Evolutionary conservation across 805 yeast genomes (phyloP).

Genomic region (Metschnikowia hibisci): DNA sequence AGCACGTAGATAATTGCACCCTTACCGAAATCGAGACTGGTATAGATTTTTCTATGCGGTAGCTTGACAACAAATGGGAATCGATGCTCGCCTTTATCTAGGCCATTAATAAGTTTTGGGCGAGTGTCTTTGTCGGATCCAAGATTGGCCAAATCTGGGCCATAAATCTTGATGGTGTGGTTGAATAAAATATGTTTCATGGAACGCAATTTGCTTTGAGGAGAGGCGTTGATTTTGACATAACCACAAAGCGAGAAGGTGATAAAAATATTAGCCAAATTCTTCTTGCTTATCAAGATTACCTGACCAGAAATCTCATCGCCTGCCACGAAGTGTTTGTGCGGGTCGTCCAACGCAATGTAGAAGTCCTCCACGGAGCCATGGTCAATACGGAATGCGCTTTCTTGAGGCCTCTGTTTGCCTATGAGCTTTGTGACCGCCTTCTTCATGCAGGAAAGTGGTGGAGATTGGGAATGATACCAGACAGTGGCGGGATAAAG

Average conservation of each 20-base stretch:
- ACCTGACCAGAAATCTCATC: constrained; percentile 67
- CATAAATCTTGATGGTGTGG: constrained; percentile 58
- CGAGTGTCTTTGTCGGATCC: constrained; percentile 1
- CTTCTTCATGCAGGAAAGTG: constrained; percentile 37
- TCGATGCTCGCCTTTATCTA: constrained; percentile 80
- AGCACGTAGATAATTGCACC: constrained; percentile 74
- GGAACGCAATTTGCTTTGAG: constrained; percentile 51
- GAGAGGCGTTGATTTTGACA: constrained; percentile 50
- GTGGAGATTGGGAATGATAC: background rate
- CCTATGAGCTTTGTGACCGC: constrained; percentile 46
- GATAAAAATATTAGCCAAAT: constrained; percentile 50
- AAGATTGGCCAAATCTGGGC: constrained; percentile 23
- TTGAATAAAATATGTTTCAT: constrained; percentile 52
- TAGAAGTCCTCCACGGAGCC: constrained; percentile 59
- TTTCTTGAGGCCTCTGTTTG: constrained; percentile 10
- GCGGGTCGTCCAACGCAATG: constrained; percentile 70
- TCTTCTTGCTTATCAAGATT: constrained; percentile 52
- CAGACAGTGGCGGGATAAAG: background rate
- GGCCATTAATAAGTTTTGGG: constrained; percentile 35
- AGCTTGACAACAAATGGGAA: constrained; percentile 82
- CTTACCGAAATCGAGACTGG: constrained; percentile 76
- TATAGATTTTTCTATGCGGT: constrained; percentile 69
- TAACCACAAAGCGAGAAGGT: constrained; percentile 53
- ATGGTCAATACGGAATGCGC: constrained; percentile 29
- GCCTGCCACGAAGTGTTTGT: constrained; percentile 74